phyloP scores from a whole-genome alignment of 2,329 filamentous ascomycete genomes.

The Tricladium varicosporioides region DNA sequence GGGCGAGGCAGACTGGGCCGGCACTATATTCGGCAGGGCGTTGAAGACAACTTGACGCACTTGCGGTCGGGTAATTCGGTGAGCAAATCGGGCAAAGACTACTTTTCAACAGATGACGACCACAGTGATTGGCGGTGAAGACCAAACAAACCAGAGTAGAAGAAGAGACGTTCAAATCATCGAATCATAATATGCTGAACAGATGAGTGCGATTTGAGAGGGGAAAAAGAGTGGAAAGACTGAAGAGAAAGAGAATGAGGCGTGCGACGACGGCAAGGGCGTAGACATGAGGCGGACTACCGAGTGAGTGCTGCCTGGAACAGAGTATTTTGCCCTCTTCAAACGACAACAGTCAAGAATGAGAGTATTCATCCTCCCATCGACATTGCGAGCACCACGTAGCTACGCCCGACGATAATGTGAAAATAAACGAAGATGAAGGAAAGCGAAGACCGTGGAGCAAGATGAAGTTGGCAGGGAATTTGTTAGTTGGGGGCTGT shows the following conservation, averaged over 20 bases:
- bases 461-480: no score
- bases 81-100: constrained; percentile 13
- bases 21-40: constrained; percentile 20
- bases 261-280: constrained; percentile 10
- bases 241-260: constrained; percentile 14
- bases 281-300: constrained; percentile 21
- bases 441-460: no score
- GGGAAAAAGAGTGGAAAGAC: not conserved
- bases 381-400: no score
- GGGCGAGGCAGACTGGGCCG: constrained; percentile 19
- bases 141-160: constrained; percentile 1
- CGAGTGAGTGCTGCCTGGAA: constrained; percentile 13
- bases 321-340: no score
- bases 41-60: constrained; percentile 3
- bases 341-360: no score
- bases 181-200: constrained; percentile 9
- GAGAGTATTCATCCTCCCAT: no score
- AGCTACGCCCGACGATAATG: no score
- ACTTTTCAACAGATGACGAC: not conserved
- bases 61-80: constrained; percentile 10
- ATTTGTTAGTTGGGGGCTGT: not conserved
- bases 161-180: constrained; percentile 4
- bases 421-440: no score
- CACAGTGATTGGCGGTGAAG: constrained; percentile 1
- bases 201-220: not conserved